phyloP scores from a whole-genome alignment of 257 asterid genomes.

The Phtheirospermum japonicum region DNA sequence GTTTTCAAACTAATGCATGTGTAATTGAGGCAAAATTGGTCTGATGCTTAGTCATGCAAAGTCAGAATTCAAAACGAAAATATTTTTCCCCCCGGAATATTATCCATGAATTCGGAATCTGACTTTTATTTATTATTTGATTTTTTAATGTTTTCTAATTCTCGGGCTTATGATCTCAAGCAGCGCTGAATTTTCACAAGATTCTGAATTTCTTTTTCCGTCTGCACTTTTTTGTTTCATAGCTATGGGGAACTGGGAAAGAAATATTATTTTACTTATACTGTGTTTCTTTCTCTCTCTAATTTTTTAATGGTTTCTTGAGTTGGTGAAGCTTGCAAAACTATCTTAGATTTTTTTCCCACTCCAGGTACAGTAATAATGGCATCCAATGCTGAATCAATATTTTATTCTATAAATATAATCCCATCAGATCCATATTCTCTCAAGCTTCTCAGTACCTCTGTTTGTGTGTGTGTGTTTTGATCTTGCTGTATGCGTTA shows the following conservation, averaged over 20 bases:
- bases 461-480: too few relatives aligned
- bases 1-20: not conserved
- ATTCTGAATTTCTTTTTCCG: not conserved
- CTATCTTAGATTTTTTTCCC: too few relatives aligned
- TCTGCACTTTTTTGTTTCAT: not conserved
- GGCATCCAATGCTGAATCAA: not conserved
- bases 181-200: conserved; percentile 15
- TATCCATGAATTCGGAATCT: conserved; percentile 17
- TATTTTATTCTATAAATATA: too few relatives aligned
- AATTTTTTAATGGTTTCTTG: not conserved
- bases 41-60: conserved; percentile 15
- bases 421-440: too few relatives aligned
- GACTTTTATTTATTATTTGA: not conserved
- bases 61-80: not conserved
- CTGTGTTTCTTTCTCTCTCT: not conserved
- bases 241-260: not conserved
- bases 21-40: not conserved
- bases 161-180: conserved; percentile 21
- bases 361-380: too few relatives aligned
- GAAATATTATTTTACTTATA: not conserved
- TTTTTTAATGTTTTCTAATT: conserved; percentile 4
- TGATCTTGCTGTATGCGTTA: too few relatives aligned
- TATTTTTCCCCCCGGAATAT: not conserved
- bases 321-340: too few relatives aligned
- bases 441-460: too few relatives aligned